Percentiles rank a stretch among this genome's conserved stretches.
phyloP scores from a whole-genome alignment of 371 early-diverging fungal genomes.

The Zychaea mexicana region DNA sequence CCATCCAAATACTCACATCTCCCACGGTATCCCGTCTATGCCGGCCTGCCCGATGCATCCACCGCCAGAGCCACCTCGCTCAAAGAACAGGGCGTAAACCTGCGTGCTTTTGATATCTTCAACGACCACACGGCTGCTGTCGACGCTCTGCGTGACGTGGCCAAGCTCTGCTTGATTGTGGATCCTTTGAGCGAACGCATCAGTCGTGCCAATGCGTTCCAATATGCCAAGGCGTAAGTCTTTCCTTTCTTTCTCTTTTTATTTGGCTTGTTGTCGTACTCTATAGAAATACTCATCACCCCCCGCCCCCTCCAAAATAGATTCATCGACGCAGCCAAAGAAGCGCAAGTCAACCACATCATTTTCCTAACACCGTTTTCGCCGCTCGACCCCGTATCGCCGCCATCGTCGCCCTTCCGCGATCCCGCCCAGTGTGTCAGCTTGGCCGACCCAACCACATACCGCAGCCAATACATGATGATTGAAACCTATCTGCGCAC shows the following conservation, averaged over 20 bases:
- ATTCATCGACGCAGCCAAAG: slow-evolving; percentile 50
- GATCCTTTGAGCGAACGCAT: slow-evolving; percentile 52
- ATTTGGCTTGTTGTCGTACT: too few relatives aligned
- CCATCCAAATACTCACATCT: slow-evolving; percentile 40
- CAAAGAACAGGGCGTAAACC: slow-evolving; percentile 32
- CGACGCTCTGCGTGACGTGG: slow-evolving; percentile 38
- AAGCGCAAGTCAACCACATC: slow-evolving; percentile 45
- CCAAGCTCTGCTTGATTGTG: slow-evolving; percentile 44
- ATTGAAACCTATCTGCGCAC: slow-evolving; percentile 44
- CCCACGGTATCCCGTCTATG: slow-evolving; percentile 35
- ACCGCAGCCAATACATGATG: slow-evolving; percentile 45
- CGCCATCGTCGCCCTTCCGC: slow-evolving; percentile 23
- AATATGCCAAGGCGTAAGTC: slow-evolving; percentile 48
- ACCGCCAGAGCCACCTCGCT: slow-evolving; percentile 36
- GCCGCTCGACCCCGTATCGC: slow-evolving; percentile 35
- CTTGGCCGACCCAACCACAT: slow-evolving; percentile 22
- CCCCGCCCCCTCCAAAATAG: slow-evolving; percentile 11
- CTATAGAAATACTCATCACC: too few relatives aligned
- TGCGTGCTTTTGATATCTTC: slow-evolving; percentile 45
- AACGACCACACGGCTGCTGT: slow-evolving; percentile 35
- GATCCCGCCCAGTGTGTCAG: slow-evolving; percentile 13
- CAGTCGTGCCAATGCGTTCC: slow-evolving; percentile 40
- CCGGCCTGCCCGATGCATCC: slow-evolving; percentile 43
- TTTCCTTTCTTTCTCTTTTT: neutral
- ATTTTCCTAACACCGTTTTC: slow-evolving; percentile 52